Evolutionary conservation across 768 basidiomycete species (phyloP).

Genomic region (Coprinopsis cinerea): DNA sequence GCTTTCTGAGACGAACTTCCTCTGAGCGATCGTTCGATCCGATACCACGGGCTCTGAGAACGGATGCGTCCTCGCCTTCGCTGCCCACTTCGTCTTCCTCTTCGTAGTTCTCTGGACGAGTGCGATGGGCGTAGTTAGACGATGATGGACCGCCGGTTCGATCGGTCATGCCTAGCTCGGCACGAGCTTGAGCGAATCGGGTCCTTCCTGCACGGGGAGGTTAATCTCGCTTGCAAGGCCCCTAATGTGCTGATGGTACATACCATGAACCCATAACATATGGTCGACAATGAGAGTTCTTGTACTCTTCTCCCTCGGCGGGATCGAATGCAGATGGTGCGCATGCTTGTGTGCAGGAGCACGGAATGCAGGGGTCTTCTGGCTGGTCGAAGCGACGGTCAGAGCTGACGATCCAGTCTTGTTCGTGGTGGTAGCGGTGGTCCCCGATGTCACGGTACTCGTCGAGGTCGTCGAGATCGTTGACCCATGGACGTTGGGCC

Average conservation of each 20-base stretch:
- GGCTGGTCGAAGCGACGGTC: background rate
- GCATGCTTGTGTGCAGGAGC: constrained; percentile 85
- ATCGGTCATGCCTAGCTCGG: constrained; percentile 83
- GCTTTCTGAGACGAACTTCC: constrained; percentile 46
- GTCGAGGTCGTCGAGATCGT: background rate
- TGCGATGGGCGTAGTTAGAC: constrained; percentile 53
- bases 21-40: constrained; percentile 48
- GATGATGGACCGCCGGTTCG: constrained; percentile 65
- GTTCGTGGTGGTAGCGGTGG: background rate
- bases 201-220: constrained; percentile 10
- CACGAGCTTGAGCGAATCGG: constrained; percentile 76
- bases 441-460: background rate
- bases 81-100: constrained; percentile 64
- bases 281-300: constrained; percentile 84
- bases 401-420: background rate
- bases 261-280: constrained; percentile 77
- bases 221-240: background rate
- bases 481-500: background rate
- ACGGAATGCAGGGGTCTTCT: constrained; percentile 35
- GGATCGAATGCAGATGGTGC: constrained; percentile 82
- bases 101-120: constrained; percentile 70
- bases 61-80: constrained; percentile 54
- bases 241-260: constrained; percentile 5
- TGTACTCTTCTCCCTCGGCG: constrained; percentile 84
- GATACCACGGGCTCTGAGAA: constrained; percentile 47